Base-by-base conservation (phyloP, 73 alveolate species). In the Stentor roeselii region DNA sequence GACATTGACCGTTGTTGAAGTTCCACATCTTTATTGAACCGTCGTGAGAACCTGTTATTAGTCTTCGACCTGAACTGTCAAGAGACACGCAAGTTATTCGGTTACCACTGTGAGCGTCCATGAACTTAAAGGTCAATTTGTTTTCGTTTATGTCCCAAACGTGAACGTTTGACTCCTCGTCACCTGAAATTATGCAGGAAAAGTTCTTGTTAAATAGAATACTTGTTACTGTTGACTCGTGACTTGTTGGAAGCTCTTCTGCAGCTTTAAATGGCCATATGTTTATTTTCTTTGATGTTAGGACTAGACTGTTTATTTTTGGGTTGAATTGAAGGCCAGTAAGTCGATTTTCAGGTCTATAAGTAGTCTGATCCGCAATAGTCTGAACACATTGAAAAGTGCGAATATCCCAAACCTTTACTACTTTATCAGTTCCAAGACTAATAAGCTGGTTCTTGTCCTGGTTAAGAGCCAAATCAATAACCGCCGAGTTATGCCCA, bases 291-390 rank as follows among this genome's bases (percentile, higher is more conserved):
- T 92, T 88, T 2, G 92, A 84, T 3, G 92, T 90, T 15, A 89
- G 85, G 3, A 91, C 82, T 36, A 91, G 83, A 59, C 86, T 84
- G 82, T 91, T 91, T 1, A 91, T 86, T 30, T 21, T 36, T 41
- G 85, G 78, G 76, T 91, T 93, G 75, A 88, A 91, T 32, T 60
- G 59, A 50, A 91, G 58, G 60, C 89, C 91, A 42, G 92, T 89
- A 3, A 91, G 94, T 39, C 92, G 84, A 85, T 91, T 92, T 82
- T 91, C 96, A 39, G 96, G 96, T 41, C 96, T 59, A 87, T 91
- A 91, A 83, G 91, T 85, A 3, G 91, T 76, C 78, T 88, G 88
- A 78, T 91, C 96, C 58, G 85, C 85, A 36, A 91, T 91, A 32
- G 96, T 91, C 60, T 91, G 90, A 30, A 91, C 90, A 87, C 96